These are phyloP conservation scores for Russula brevipes DNA, from an alignment of 768 basidiomycete genomes.

Conservation along the genomic window DNA sequence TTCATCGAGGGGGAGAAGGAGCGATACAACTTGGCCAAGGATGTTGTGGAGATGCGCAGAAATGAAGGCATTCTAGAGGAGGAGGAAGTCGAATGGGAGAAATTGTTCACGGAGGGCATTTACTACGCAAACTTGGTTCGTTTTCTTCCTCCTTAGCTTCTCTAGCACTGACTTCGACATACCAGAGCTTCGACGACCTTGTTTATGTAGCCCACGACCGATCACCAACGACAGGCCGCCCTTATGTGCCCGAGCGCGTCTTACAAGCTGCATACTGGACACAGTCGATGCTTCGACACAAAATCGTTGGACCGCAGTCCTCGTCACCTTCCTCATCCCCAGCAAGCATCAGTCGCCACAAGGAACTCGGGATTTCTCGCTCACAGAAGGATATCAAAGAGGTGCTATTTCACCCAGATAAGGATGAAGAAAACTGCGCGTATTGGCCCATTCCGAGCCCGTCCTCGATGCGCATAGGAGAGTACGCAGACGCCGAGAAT, in stretches of 20 bases:
- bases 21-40: conserved; percentile 71
- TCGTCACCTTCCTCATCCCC: conserved; percentile 35
- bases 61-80: conserved; percentile 45
- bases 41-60: conserved; percentile 70
- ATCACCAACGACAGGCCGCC: conserved; percentile 62
- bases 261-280: conserved; percentile 80
- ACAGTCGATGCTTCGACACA: conserved; percentile 60
- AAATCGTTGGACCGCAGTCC: conserved; percentile 40
- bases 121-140: conserved; percentile 84
- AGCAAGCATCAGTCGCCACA: conserved; percentile 37
- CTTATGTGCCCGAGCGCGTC: conserved; percentile 61
- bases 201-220: conserved; percentile 67
- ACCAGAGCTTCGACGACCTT: conserved; percentile 73
- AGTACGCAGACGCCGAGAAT: conserved; percentile 48
- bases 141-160: conserved; percentile 17
- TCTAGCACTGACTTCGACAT: conserved; percentile 14
- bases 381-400: conserved; percentile 48
- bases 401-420: conserved; percentile 29
- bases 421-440: conserved; percentile 29
- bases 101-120: conserved; percentile 70
- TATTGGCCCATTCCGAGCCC: conserved; percentile 67
- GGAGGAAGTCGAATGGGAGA: conserved; percentile 67
- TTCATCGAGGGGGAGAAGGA: conserved; percentile 76
- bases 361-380: conserved; percentile 63
- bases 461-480: conserved; percentile 71